Evolutionary conservation across 345 rosid genomes (phyloP).

Genomic region (Citrus trifoliata): DNA sequence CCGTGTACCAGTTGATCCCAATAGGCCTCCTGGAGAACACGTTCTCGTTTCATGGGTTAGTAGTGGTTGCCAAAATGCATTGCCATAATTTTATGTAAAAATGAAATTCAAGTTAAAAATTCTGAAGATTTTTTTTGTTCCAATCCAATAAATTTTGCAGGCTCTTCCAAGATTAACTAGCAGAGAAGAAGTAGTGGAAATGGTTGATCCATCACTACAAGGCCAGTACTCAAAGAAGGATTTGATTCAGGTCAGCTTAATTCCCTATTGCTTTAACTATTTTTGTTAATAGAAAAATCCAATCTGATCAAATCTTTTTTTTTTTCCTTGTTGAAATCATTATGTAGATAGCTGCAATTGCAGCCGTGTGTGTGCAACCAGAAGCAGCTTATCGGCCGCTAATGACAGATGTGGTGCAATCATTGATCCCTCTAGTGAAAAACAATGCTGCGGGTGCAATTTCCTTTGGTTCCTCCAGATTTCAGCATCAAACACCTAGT

Average conservation of each 20-base stretch:
- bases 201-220: constrained; percentile 76
- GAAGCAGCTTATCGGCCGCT: constrained; percentile 91
- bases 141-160: constrained; percentile 26
- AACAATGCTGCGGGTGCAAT: constrained; percentile 30
- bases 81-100: neutral
- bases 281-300: neutral
- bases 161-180: constrained; percentile 83
- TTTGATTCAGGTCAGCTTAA: constrained; percentile 59
- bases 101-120: neutral
- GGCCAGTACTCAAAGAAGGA: constrained; percentile 75
- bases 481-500: constrained; percentile 27
- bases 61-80: neutral
- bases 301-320: no score
- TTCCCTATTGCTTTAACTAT: neutral
- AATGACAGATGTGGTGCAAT: constrained; percentile 96
- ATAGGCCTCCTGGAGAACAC: constrained; percentile 73
- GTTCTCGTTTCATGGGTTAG: constrained; percentile 89
- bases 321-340: neutral
- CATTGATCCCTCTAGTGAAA: constrained; percentile 74
- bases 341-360: constrained; percentile 81
- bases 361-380: constrained; percentile 85
- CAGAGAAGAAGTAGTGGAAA: constrained; percentile 63
- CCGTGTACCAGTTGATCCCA: constrained; percentile 64
- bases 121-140: neutral
- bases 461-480: constrained; percentile 40